Conservation (phyloP, 2,329 filamentous ascomycete species). For the Rutstroemia sp. region DNA sequence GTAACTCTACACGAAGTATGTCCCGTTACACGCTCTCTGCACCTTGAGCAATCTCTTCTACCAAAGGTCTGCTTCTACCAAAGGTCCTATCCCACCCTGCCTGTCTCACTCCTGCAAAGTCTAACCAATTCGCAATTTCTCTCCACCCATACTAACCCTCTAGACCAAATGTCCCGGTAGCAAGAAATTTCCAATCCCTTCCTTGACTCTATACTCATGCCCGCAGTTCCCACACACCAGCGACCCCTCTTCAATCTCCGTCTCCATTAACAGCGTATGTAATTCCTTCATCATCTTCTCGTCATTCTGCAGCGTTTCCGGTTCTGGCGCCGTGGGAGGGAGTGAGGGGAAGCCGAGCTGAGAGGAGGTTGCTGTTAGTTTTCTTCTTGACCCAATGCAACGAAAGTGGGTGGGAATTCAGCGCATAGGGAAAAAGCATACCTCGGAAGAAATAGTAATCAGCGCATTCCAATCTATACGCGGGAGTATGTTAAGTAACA, state of each 20-base stretch:
- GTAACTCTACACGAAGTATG: too few species aligned
- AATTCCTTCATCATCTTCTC: slow-evolving; percentile 69
- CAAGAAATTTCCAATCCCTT: slow-evolving; percentile 95
- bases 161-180: slow-evolving; percentile 83
- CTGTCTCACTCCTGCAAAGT: background rate
- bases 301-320: slow-evolving; percentile 54
- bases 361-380: background rate
- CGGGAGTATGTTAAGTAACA: slow-evolving; percentile 78
- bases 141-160: background rate
- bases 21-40: too few species aligned
- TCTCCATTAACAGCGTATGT: slow-evolving; percentile 79
- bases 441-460: slow-evolving; percentile 67
- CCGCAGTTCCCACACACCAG: slow-evolving; percentile 86
- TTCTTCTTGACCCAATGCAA: background rate
- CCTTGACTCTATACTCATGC: slow-evolving; percentile 89
- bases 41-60: background rate
- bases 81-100: background rate
- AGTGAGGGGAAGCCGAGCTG: slow-evolving; percentile 75
- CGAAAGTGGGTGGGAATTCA: background rate
- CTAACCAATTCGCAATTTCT: background rate
- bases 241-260: slow-evolving; percentile 80
- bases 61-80: background rate
- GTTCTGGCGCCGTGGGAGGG: slow-evolving; percentile 54
- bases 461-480: slow-evolving; percentile 85
- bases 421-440: slow-evolving; percentile 32